Evolutionary conservation across 2,329 filamentous ascomycete genomes (phyloP).

Genomic region (Cladosporium halotolerans): DNA sequence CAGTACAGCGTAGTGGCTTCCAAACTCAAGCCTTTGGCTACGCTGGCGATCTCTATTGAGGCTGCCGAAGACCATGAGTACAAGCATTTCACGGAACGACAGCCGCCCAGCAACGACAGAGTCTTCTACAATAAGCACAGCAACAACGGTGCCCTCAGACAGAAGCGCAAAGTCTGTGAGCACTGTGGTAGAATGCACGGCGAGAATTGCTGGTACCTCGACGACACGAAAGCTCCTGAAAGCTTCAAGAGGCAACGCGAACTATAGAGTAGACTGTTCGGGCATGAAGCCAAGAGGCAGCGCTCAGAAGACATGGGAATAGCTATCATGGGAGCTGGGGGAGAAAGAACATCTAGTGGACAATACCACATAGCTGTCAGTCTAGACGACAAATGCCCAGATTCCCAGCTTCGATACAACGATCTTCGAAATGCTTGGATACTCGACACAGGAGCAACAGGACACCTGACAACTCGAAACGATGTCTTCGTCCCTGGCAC

Average conservation of each 20-base stretch:
- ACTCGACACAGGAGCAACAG: neutral
- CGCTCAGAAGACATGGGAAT: neutral
- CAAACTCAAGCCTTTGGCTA: neutral
- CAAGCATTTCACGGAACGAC: neutral
- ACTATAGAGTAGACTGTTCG: neutral
- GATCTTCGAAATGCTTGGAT: neutral
- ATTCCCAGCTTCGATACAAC: neutral
- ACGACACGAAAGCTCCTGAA: neutral
- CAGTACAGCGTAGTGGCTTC: neutral
- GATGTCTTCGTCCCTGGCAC: neutral
- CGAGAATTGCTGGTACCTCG: neutral
- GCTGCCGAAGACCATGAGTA: neutral
- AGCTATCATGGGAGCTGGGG: neutral
- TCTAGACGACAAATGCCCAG: neutral
- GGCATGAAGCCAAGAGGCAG: neutral
- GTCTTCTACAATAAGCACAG: neutral
- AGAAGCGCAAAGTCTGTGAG: neutral
- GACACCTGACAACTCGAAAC: neutral
- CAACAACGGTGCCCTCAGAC: neutral
- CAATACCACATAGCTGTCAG: neutral
- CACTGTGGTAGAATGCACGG: neutral
- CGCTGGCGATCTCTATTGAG: neutral
- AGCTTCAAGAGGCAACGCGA: neutral
- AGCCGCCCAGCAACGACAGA: neutral
- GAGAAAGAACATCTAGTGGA: neutral